Base-by-base conservation (phyloP, 257 asterid species). In the Solanum pinnatisectum region DNA sequence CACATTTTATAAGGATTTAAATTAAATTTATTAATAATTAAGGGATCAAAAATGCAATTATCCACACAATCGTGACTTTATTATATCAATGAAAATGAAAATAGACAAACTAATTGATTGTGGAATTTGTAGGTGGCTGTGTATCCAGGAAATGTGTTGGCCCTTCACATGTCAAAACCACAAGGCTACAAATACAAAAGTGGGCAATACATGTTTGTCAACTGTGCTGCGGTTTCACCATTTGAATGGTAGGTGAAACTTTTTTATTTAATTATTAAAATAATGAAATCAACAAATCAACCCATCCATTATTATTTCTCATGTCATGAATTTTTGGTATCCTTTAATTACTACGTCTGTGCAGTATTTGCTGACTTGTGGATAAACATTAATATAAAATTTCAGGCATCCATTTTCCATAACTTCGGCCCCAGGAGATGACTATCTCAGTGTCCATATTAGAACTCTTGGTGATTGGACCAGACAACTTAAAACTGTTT, bases 371-470 rank as follows among this genome's bases (percentile, higher is more conserved):
- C 86, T 82, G 86, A 82, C 71, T 49, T 49, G 0, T 40, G 60
- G 84, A 77, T 82, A 49, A 82, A 27, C 39, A 79, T 44, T 49
- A 18, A 49, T 81, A 14, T 72, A 2, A 27, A 85, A 87, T 87
- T 87, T 88, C 93, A 96, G 98, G 98, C 98, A 96, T 72, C 98
- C 98, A 85, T 96, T 96, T 74, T 96, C 98, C 77, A 95, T 96
- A 39, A 96, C 98, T 23, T 95, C 98, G 18, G 97, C 98, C 39
- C 98, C 98, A 0, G 92, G 93, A 85, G 98, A 96, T 89, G 96
- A 95, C 90, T 89, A 96, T 90, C 84, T 96, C 83, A 96, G 98
- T 90, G 98, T 96, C 36, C 98, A 96, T 86, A 96, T 96, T 81
- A 87, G 98, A 84, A 95, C 95, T 2, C 91, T 91, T 20, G 98